Percentiles rank a stretch among this genome's conserved stretches.
Conservation (phyloP, 257 asterid species). For the Solanum chiquidenum region DNA sequence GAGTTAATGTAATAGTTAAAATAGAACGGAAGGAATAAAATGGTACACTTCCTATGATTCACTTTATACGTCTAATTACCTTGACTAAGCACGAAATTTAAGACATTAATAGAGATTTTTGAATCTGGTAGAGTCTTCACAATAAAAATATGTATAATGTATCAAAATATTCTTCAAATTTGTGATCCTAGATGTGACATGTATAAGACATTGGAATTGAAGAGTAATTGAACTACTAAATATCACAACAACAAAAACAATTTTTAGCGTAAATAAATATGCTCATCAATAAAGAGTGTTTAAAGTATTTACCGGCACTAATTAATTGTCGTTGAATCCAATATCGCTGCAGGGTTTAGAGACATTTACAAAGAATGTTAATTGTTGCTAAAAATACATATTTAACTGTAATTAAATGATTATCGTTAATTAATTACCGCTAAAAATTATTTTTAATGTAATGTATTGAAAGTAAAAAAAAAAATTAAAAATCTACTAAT, state of each 20-base stretch:
- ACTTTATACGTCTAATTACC: not conserved
- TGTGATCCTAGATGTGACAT: not conserved
- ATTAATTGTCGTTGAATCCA: too few species aligned
- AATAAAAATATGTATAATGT: too few species aligned
- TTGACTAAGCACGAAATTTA: not conserved
- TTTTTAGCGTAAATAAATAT: too few species aligned
- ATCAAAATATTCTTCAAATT: not conserved
- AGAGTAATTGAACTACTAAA: not conserved
- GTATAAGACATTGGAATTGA: not conserved
- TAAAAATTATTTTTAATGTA: too few species aligned
- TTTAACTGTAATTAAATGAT: too few species aligned
- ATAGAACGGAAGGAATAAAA: not conserved
- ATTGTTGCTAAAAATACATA: too few species aligned
- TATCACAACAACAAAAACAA: too few species aligned
- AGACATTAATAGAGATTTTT: not conserved
- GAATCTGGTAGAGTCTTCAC: not conserved
- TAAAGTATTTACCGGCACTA: too few species aligned
- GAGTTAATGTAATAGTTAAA: not conserved
- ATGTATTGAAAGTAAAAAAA: too few species aligned
- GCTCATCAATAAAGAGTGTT: too few species aligned
- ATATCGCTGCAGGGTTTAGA: rapidly evolving
- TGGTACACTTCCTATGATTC: not conserved
- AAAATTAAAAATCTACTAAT: not conserved
- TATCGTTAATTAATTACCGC: too few species aligned
- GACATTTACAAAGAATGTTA: too few species aligned